A percentile compares a stretch with the other conserved stretches of the same genome.
These are phyloP conservation scores for Eucalyptus curtisii DNA, from an alignment of 345 rosid genomes.

Conservation along the genomic window DNA sequence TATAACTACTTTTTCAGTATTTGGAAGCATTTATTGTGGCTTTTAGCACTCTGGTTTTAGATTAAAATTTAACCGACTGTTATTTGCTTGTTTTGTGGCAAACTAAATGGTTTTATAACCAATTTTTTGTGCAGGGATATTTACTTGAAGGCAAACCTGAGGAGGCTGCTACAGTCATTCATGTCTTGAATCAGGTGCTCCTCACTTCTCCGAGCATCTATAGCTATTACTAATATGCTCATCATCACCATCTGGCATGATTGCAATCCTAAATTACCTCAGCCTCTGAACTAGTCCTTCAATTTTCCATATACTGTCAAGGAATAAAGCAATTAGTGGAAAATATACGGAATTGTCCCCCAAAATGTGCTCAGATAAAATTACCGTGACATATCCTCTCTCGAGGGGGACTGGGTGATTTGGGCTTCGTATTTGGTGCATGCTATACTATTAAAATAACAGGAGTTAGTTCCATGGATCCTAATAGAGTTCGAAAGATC, in stretches of 20 bases:
- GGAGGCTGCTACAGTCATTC: constrained; percentile 65
- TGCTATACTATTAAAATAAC: background rate
- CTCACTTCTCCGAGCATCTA: background rate
- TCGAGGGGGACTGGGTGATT: background rate
- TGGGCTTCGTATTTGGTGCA: background rate
- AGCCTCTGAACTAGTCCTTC: background rate
- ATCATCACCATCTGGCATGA: background rate
- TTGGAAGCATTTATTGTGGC: background rate
- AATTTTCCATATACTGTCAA: background rate
- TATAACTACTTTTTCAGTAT: background rate
- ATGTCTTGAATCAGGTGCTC: constrained; percentile 46
- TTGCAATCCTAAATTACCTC: background rate
- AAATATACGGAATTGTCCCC: background rate
- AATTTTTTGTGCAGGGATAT: constrained; percentile 37
- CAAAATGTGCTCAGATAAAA: background rate
- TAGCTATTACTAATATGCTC: background rate
- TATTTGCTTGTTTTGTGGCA: background rate
- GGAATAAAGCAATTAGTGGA: background rate
- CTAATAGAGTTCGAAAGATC: background rate
- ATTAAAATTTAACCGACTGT: background rate
- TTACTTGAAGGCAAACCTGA: constrained; percentile 55
- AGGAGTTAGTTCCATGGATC: background rate
- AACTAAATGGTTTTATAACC: background rate
- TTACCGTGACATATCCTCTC: background rate
- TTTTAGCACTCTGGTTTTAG: background rate